Percentiles rank a stretch among this genome's conserved stretches.
Evolutionary conservation across 1,139 yeast species (phyloP).

Genomic region (Debaryomycetaceae sp.): DNA sequence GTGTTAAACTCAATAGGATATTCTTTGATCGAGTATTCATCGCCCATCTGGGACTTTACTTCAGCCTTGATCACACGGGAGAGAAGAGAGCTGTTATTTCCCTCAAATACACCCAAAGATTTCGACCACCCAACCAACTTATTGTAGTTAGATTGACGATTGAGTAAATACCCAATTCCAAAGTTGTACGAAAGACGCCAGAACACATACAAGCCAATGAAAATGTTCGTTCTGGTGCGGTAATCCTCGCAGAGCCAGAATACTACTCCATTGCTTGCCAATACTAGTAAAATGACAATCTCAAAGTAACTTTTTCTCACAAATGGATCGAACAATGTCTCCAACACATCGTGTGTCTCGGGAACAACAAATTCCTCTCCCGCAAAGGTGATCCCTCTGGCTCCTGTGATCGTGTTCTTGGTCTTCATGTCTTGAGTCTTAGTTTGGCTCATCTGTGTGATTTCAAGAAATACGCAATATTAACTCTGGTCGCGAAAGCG

Average conservation of each 20-base stretch:
- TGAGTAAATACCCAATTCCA: constrained; percentile 73
- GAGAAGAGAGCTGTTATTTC: constrained; percentile 26
- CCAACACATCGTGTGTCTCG: constrained; percentile 81
- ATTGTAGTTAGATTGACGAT: constrained; percentile 62
- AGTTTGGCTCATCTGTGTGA: background rate
- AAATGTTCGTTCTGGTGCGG: constrained; percentile 39
- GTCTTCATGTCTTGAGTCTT: background rate
- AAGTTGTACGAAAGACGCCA: constrained; percentile 79
- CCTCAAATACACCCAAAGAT: constrained; percentile 44
- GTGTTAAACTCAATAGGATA: constrained; percentile 78
- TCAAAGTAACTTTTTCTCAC: constrained; percentile 69
- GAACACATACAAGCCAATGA: constrained; percentile 56
- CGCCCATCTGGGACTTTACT: constrained; percentile 61
- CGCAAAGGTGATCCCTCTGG: constrained; percentile 47
- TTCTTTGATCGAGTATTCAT: constrained; percentile 43
- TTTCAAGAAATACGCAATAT: too few relatives aligned
- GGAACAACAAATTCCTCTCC: constrained; percentile 65
- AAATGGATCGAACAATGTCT: constrained; percentile 76
- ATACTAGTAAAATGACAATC: constrained; percentile 49
- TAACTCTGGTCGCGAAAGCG: too few relatives aligned
- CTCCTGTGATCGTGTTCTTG: constrained; percentile 23
- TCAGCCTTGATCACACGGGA: constrained; percentile 43
- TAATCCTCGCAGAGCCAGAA: constrained; percentile 37
- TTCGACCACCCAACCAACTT: constrained; percentile 56
- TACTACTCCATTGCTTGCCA: constrained; percentile 50